Conservation (phyloP, 169 alveolate genomes). For the Eimeria falciformis region DNA sequence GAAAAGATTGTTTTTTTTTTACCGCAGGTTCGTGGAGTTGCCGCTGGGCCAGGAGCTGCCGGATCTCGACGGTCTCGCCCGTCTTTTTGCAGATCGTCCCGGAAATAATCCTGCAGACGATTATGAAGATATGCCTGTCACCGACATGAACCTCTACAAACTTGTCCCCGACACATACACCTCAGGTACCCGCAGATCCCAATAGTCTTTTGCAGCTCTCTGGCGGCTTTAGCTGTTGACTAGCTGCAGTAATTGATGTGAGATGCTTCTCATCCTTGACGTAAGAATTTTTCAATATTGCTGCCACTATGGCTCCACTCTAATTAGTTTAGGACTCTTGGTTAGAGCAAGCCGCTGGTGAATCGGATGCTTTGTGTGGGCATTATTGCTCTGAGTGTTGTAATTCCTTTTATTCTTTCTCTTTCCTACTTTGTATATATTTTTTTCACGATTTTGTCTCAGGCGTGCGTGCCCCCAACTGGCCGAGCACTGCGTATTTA, state of each 20-base stretch:
- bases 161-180: constrained; percentile 72
- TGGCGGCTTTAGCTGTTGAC: no score
- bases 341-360: no score
- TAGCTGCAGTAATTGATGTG: no score
- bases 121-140: constrained; percentile 52
- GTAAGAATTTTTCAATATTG: no score
- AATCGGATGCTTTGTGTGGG: no score
- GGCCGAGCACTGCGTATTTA: constrained; percentile 47
- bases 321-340: no score
- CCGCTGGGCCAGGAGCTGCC: constrained; percentile 74
- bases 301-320: no score
- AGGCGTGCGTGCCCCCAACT: constrained; percentile 61
- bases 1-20: not conserved
- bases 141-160: constrained; percentile 68
- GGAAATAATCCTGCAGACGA: constrained; percentile 42
- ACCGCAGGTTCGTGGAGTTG: constrained; percentile 60
- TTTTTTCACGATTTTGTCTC: not conserved
- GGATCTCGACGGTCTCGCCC: constrained; percentile 61
- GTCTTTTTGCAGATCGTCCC: constrained; percentile 59
- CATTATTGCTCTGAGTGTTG: no score
- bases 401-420: no score
- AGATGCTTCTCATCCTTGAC: no score
- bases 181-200: not conserved
- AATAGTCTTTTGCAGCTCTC: no score
- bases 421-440: no score